Evolutionary conservation across 495 filamentous ascomycete species (phyloP), one percentile per base, ranked within the genome.

Genomic region (Parachaetomium inaequale): DNA sequence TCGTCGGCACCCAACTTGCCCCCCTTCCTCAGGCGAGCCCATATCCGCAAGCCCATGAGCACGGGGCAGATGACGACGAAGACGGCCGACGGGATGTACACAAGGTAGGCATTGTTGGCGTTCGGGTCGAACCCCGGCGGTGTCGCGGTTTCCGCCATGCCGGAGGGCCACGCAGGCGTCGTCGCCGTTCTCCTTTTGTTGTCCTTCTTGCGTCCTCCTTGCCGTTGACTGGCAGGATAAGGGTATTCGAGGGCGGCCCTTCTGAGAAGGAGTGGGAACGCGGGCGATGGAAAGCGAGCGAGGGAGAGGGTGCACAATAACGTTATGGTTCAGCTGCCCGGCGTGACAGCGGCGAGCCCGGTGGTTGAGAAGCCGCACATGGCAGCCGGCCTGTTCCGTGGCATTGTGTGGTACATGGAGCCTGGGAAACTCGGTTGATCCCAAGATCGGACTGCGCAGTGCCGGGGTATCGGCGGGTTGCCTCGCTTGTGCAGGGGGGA

Each of bases 1-100:
- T 54, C 51, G 31, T 54, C 51, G 51, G 51, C 51, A 23, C 29
- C 32, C 29, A 54, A 7, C n/a, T 54, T 36, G 51, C 51, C 51
- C 12, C 51, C 31, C 29, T 54, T 54, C 29, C 29, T 54, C 17
- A 54, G 51, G n/a, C 51, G 49, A 7, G 51, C 51, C 51, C 51
- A 54, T 21, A 54, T 36, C 29, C 51, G 51, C 29, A 54, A 54
- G 31, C 25, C 51, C 51, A 54, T 38, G 29, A 54, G 51, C n/a
- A 54, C 31, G 29, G 51, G 51, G 31, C 51, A 54, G 31, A 54
- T 54, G 51, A 36, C 51, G 29, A 54, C 17, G 31, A 54, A 54
- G 29, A 54, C 31, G 32, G 28, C 49, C 26, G 51, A 7, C 2
- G 51, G 51, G 19, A 54, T 54, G 31, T 36, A 36, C 1, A 54